Conservation (phyloP, 768 basidiomycete species). For the Termitomyces sp. region DNA sequence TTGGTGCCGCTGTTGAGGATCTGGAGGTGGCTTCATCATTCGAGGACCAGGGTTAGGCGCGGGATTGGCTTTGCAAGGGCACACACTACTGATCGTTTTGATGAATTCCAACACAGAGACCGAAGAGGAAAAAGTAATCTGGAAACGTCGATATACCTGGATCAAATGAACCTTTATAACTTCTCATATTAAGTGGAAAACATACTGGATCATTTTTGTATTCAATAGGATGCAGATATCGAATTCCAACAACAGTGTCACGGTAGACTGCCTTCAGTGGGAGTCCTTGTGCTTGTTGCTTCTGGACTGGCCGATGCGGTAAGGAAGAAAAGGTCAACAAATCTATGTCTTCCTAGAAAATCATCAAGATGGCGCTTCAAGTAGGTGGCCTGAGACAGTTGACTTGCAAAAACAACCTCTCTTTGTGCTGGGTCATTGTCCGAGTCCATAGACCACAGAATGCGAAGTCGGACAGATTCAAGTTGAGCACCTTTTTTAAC, state of each 20-base stretch:
- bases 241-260: conserved; percentile 66
- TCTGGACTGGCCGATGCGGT: conserved; percentile 17
- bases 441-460: conserved; percentile 54
- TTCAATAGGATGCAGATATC: conserved; percentile 56
- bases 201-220: conserved; percentile 13
- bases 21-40: conserved; percentile 8
- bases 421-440: conserved; percentile 33
- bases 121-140: conserved; percentile 58
- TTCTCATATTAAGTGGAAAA: neutral
- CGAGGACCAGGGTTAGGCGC: conserved; percentile 14
- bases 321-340: conserved; percentile 60
- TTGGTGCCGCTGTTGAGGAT: neutral
- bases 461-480: conserved; percentile 59
- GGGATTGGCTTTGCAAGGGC: conserved; percentile 67
- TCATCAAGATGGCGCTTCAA: neutral
- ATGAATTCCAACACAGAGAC: conserved; percentile 52
- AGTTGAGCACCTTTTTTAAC: conserved; percentile 47
- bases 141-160: conserved; percentile 71
- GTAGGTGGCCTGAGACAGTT: conserved; percentile 1
- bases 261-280: conserved; percentile 82
- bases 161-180: conserved; percentile 7
- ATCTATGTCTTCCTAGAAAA: conserved; percentile 69
- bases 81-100: conserved; percentile 56
- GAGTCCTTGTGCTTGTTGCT: conserved; percentile 42
- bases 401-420: conserved; percentile 65